Evolutionary conservation across 2,329 filamentous ascomycete genomes (phyloP), one percentile per base, ranked within the genome.

Genomic region (Exophiala sideris): DNA sequence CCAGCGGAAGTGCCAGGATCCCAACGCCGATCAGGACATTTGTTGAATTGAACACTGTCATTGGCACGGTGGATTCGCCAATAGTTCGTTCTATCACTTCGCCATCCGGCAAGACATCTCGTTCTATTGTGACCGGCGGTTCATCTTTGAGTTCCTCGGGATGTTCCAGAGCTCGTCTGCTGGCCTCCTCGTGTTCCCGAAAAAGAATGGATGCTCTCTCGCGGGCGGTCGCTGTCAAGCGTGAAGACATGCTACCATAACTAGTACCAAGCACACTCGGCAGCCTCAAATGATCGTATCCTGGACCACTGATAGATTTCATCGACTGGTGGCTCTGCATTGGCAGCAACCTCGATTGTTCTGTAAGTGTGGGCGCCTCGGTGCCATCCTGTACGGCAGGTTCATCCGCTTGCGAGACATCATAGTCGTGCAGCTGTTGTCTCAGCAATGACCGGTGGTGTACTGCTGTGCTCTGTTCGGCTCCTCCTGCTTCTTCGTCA

Each of bases 41-140:
- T 68, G 92, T 92, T 2, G 90, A 95, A 72, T 99, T 99, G 78
- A 97, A 95, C 58, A 96, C 82, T 5, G 92, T 97, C 74, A 97
- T 92, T 0, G 91, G 91, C 12, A 97, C 78, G 1, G 92, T 99
- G n/a, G 90, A 95, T 73, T 95, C 91, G 36, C 92, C 92, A 58
- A 95, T 87, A 2, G 96, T 85, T 2, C 92, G 82, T 63, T 92
- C 82, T 52, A 96, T 83, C 45, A 92, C 82, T 66, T 87, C 90
- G 39, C 94, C 90, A 38, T 62, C 60, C 3, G 60, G 58, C 8
- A 45, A 52, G 18, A 61, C 46, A 36, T 64, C 62, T 51, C 54
- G 55, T 45, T 64, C 60, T 14, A 60, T 16, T 12, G 40, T 29
- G 24, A 48, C 45, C 2, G 45, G 53, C 12, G 50, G 56, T 32